Percentiles rank a stretch among this genome's conserved stretches.
Evolutionary conservation across 2,329 filamentous ascomycete genomes (phyloP).

Genomic region (Talaromyces sp.): DNA sequence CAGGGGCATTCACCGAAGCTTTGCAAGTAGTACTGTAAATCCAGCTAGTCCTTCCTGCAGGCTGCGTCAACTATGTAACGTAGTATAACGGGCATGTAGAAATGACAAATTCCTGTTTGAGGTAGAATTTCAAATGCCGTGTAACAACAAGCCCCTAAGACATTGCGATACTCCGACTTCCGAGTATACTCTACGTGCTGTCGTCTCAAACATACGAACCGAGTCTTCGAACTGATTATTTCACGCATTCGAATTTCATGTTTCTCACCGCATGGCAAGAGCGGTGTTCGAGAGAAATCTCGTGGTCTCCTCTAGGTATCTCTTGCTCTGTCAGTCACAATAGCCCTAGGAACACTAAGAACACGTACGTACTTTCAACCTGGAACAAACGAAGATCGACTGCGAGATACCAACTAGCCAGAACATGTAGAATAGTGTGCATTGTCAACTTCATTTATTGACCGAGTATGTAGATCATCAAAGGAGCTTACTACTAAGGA

Average conservation of each 20-base stretch:
- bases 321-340: not conserved
- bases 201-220: not conserved
- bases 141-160: not conserved
- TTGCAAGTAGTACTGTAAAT: not conserved
- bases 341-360: not conserved
- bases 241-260: not conserved
- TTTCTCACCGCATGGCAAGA: not conserved
- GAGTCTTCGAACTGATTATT: not conserved
- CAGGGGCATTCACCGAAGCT: not conserved
- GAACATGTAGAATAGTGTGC: not conserved
- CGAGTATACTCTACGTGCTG: not conserved
- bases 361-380: not conserved
- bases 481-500: not conserved
- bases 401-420: too few species aligned
- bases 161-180: constrained; percentile 2
- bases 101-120: not conserved
- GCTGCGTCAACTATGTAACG: not conserved
- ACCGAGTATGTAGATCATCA: not conserved
- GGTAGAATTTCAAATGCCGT: not conserved
- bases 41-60: not conserved
- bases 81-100: not conserved
- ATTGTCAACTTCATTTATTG: not conserved
- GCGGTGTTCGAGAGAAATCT: too few species aligned
- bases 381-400: not conserved
- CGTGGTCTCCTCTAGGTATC: too few species aligned